phyloP scores from a whole-genome alignment of 345 rosid species.

The Acer yangbiense region DNA sequence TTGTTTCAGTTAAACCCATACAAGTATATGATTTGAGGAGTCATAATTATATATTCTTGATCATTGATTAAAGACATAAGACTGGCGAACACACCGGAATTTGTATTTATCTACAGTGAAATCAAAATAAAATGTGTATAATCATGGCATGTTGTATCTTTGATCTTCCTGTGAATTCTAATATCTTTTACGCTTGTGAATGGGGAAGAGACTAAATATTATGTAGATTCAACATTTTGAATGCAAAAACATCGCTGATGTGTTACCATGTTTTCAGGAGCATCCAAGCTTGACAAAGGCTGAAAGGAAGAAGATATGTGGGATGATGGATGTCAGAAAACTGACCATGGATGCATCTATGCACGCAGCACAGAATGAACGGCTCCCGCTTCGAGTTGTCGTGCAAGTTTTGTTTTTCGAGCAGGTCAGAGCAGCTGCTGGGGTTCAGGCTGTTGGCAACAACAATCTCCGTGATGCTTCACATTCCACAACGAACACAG shows the following conservation, averaged over 20 bases:
- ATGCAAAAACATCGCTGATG: not conserved
- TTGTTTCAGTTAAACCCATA: not conserved
- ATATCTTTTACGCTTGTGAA: no score
- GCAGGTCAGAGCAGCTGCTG: constrained; percentile 68
- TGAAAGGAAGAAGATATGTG: constrained; percentile 74
- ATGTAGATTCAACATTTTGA: not conserved
- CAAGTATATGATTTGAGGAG: not conserved
- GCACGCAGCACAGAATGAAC: constrained; percentile 92
- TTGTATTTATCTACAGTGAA: not conserved
- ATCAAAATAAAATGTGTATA: not conserved
- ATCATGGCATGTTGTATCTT: not conserved
- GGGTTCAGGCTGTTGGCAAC: constrained; percentile 40
- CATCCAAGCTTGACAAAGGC: constrained; percentile 67
- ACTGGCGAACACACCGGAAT: not conserved
- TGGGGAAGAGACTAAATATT: no score
- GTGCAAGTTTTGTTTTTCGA: constrained; percentile 92
- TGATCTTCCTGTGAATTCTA: not conserved
- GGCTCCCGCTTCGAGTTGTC: constrained; percentile 78
- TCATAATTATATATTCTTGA: not conserved
- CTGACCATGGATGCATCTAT: constrained; percentile 68
- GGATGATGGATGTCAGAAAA: constrained; percentile 80
- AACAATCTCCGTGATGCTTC: constrained; percentile 35
- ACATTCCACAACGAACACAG: constrained; percentile 40
- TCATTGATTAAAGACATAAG: not conserved
- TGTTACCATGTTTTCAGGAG: constrained; percentile 52